phyloP scores from a whole-genome alignment of 805 yeast genomes.

The Candida vaughaniae region DNA sequence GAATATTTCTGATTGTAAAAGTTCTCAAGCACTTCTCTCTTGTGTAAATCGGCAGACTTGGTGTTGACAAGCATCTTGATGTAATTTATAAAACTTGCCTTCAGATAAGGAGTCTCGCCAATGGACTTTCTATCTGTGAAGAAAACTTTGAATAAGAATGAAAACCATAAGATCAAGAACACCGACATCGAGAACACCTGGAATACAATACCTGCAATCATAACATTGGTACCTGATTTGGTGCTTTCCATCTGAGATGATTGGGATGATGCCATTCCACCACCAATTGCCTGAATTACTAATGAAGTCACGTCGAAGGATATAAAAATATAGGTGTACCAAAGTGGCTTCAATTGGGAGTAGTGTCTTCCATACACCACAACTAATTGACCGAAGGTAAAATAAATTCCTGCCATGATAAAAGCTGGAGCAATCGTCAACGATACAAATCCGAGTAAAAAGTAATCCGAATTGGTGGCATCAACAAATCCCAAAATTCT shows the following conservation, averaged over 20 bases:
- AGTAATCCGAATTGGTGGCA: conserved; percentile 19
- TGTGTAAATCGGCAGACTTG: conserved; percentile 18
- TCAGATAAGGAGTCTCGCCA: conserved; percentile 9
- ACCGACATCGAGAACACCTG: conserved; percentile 37
- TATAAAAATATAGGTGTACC: conserved; percentile 41
- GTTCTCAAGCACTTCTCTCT: conserved; percentile 21
- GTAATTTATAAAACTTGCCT: conserved; percentile 22
- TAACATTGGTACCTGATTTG: conserved; percentile 28
- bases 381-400: conserved; percentile 36
- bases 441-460: conserved; percentile 28
- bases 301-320: conserved; percentile 32
- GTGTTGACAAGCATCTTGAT: conserved; percentile 25
- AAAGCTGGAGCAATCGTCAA: conserved; percentile 41
- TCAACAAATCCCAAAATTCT: conserved; percentile 29
- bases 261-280: conserved; percentile 30
- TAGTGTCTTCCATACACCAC: conserved; percentile 33
- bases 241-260: conserved; percentile 18
- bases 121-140: conserved; percentile 18
- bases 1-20: conserved; percentile 25
- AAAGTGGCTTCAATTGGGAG: conserved; percentile 37
- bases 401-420: conserved; percentile 40
- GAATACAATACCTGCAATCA: conserved; percentile 38
- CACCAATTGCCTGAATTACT: conserved; percentile 39
- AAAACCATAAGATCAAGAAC: conserved; percentile 32
- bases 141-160: conserved; percentile 26